Conservation (phyloP, 1,139 yeast genomes). For the Geotrichum europaeum region DNA sequence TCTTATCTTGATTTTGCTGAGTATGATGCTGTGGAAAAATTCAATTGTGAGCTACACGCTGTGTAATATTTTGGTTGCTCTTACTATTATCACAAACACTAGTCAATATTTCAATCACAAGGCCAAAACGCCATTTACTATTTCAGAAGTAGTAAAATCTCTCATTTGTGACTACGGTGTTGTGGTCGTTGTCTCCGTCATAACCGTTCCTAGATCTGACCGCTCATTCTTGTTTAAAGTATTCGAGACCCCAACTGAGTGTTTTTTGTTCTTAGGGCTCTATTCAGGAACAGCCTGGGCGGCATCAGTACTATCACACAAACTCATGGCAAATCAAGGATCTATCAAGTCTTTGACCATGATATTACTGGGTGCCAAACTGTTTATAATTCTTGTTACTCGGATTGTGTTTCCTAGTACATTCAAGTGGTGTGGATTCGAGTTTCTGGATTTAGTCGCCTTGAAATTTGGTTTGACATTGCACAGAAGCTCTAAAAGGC, state of each 20-base stretch:
- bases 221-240: not conserved
- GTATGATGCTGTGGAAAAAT: not conserved
- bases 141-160: not conserved
- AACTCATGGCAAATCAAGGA: not conserved
- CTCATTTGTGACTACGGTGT: not conserved
- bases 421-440: not conserved
- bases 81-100: not conserved
- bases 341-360: not conserved
- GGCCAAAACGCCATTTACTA: not conserved
- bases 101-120: not conserved
- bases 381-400: not conserved
- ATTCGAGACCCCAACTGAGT: not conserved
- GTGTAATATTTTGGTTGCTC: not conserved
- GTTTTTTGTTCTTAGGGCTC: not conserved
- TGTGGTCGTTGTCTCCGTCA: not conserved
- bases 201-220: not conserved
- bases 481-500: not conserved
- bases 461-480: conserved; percentile 2
- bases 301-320: not conserved
- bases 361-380: not conserved
- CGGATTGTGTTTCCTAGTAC: not conserved
- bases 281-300: not conserved
- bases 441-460: not conserved
- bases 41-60: not conserved
- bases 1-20: not conserved